Conservation (phyloP, 306 rosid genomes). For the Prunus armeniaca region DNA sequence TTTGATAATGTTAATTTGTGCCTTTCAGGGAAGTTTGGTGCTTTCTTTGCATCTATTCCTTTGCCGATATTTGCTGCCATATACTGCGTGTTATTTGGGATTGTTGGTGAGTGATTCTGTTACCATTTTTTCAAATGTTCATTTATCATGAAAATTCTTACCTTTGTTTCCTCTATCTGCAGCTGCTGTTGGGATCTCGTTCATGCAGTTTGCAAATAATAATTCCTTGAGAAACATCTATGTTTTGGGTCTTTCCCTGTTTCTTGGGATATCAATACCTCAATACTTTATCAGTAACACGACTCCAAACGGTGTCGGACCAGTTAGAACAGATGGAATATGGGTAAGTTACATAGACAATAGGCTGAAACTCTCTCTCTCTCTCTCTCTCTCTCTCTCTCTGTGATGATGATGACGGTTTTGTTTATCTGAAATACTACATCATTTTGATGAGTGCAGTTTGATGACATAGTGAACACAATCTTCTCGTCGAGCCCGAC, state of each 20-base stretch:
- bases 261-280: conserved; percentile 84
- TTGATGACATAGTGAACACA: conserved; percentile 78
- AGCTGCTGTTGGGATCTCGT: conserved; percentile 90
- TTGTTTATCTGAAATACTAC: conserved; percentile 7
- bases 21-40: conserved; percentile 90
- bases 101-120: conserved; percentile 65
- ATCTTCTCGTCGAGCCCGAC: conserved; percentile 88
- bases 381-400: background rate
- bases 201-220: conserved; percentile 53
- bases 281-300: conserved; percentile 75
- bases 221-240: conserved; percentile 87
- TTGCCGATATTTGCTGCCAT: conserved; percentile 83
- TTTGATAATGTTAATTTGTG: conserved; percentile 13
- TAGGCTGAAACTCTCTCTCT: background rate
- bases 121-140: background rate
- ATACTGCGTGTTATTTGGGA: conserved; percentile 76
- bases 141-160: background rate
- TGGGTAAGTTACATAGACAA: conserved; percentile 62
- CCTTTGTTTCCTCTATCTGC: conserved; percentile 18
- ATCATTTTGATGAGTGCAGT: conserved; percentile 44
- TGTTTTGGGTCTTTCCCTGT: conserved; percentile 71
- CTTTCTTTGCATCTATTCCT: conserved; percentile 93
- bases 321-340: conserved; percentile 67
- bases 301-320: conserved; percentile 70
- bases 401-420: background rate